These are phyloP conservation scores for Xylariaceae sp. DNA, from an alignment of 2,329 filamentous ascomycete species.

Conservation along the genomic window DNA sequence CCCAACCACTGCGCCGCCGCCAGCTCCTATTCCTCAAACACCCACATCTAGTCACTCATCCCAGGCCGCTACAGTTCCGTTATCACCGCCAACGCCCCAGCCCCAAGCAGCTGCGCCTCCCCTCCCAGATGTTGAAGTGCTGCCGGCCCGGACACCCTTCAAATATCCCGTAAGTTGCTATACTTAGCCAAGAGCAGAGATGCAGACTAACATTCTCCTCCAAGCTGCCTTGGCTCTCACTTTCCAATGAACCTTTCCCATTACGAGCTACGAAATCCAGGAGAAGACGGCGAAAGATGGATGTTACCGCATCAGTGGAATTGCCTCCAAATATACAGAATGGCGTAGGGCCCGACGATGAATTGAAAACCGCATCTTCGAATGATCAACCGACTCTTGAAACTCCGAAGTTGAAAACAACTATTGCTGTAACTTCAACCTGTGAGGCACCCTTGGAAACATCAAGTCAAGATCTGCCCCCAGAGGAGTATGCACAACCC, in stretches of 20 bases:
- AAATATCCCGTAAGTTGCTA: constrained; percentile 56
- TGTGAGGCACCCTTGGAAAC: constrained; percentile 6
- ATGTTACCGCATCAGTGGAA: constrained; percentile 47
- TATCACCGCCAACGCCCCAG: constrained; percentile 56
- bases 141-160: constrained; percentile 44
- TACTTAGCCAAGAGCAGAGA: neutral
- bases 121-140: constrained; percentile 35
- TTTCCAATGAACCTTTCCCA: constrained; percentile 59
- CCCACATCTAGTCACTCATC: constrained; percentile 60
- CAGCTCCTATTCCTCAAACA: constrained; percentile 52
- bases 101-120: constrained; percentile 37
- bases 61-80: constrained; percentile 45
- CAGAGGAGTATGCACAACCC: constrained; percentile 40
- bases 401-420: constrained; percentile 23
- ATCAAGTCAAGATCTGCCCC: constrained; percentile 40
- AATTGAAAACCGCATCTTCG: constrained; percentile 15
- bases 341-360: constrained; percentile 26
- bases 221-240: constrained; percentile 66
- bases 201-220: constrained; percentile 35
- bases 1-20: constrained; percentile 50
- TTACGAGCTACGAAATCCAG: constrained; percentile 47
- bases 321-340: constrained; percentile 50
- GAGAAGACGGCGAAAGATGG: constrained; percentile 49
- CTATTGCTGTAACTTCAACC: constrained; percentile 20
- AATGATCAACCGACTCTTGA: constrained; percentile 34